phyloP scores from a whole-genome alignment of 2,329 filamentous ascomycete genomes.

The Sphaerulina vaccinii region DNA sequence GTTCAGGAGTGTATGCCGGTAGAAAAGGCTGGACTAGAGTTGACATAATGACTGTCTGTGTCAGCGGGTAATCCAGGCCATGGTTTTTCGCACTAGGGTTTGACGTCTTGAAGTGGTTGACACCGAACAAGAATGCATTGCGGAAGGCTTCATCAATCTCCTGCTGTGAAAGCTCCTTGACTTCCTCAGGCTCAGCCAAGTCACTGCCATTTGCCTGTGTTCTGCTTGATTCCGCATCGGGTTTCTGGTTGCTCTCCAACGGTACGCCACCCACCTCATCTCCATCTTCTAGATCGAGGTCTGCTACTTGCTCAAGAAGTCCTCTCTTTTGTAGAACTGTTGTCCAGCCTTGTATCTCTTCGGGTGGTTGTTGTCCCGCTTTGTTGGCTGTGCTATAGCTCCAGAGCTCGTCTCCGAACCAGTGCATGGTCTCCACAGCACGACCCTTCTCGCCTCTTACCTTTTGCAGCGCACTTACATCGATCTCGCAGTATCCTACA shows the following conservation, averaged over 20 bases:
- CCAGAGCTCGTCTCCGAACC: conserved; percentile 70
- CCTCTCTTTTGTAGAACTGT: conserved; percentile 38
- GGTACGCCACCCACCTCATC: conserved; percentile 50
- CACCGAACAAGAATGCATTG: conserved; percentile 62
- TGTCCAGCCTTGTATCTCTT: conserved; percentile 53
- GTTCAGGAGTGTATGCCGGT: conserved; percentile 56
- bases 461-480: conserved; percentile 55
- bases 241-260: conserved; percentile 27
- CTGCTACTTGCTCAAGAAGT: conserved; percentile 42
- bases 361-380: conserved; percentile 54
- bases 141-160: conserved; percentile 67
- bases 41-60: conserved; percentile 63
- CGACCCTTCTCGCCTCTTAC: conserved; percentile 63
- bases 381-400: conserved; percentile 57
- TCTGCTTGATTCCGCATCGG: conserved; percentile 23
- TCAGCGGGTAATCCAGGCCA: conserved; percentile 61
- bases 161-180: conserved; percentile 52
- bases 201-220: conserved; percentile 11
- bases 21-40: conserved; percentile 66
- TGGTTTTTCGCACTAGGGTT: conserved; percentile 53
- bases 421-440: conserved; percentile 65
- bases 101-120: conserved; percentile 59
- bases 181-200: conserved; percentile 28
- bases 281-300: conserved; percentile 46
- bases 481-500: conserved; percentile 64